Base-by-base conservation (phyloP, 805 yeast species). In the Ogataea nonfermentans region DNA sequence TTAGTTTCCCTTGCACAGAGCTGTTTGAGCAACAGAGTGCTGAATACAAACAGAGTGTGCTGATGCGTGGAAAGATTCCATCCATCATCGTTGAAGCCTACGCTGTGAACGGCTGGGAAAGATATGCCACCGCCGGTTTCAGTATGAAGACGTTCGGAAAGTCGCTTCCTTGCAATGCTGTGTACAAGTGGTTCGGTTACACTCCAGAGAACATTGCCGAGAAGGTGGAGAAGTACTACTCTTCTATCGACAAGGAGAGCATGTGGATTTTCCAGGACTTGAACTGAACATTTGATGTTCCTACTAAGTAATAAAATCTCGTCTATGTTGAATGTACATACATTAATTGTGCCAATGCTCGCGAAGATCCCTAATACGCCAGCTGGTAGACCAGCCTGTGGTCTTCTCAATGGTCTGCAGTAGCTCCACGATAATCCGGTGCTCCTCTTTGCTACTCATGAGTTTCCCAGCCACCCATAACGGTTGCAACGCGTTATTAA, bases 131-230 rank as follows among this genome's bases (percentile, higher is more conserved):
- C 71, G 95, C 87, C 73, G 95, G 89, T 66, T 86, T 91, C 60
- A 96, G 96, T 68, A 76, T 93, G 63, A 79, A 85, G 78, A 79
- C 86, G 70, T 93, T 93, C 64, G 99, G 99, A 76, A 93, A 90
- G 49, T 89, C 97, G 43, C 97, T 95, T 65, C 86, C 88, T 63
- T 91, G 83, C 61, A 67, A 70, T 41, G 86, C 84, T 48, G 78
- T 89, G 46, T 93, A 81, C 81, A 76, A 85, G 67, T 71, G 62
- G 70, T 86, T 91, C 55, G 96, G 78, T 49, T 93, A 90, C 76
- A 87, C 93, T 39, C 82, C 89, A 48, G 96, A 85, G 65, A 95
- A 95, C 50, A 74, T 93, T 64, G 91, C 93, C 54, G 42, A 38
- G 9, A 61, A 60, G 40, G 57, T 64, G n/a, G 49, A 47, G 27